Evolutionary conservation across 345 rosid species (phyloP).

Genomic region (Populus pruinosa): DNA sequence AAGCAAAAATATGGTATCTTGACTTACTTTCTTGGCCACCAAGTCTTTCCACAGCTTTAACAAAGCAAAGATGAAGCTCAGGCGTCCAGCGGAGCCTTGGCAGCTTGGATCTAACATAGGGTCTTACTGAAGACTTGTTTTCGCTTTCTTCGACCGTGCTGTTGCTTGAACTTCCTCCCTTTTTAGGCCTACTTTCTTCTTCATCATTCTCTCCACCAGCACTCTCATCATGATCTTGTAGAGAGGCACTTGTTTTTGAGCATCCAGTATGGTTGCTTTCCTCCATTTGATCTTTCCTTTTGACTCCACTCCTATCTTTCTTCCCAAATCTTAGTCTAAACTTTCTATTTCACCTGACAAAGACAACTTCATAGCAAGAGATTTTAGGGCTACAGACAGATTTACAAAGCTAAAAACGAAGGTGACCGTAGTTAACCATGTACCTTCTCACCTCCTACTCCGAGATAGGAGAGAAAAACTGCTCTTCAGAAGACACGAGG

Average conservation of each 20-base stretch:
- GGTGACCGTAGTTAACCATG: conserved; percentile 2
- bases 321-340: background rate
- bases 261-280: conserved; percentile 26
- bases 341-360: background rate
- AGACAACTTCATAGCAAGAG: background rate
- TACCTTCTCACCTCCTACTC: conserved; percentile 11
- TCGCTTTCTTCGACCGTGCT: conserved; percentile 75
- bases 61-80: conserved; percentile 29
- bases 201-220: conserved; percentile 34
- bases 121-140: conserved; percentile 47
- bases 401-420: background rate
- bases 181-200: conserved; percentile 29
- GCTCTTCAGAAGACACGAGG: conserved; percentile 20
- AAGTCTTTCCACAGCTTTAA: conserved; percentile 32
- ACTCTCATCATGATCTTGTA: conserved; percentile 23
- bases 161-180: conserved; percentile 70
- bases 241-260: conserved; percentile 27
- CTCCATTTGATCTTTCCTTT: conserved; percentile 15
- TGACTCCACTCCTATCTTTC: background rate
- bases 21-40: conserved; percentile 30
- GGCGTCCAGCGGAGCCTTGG: conserved; percentile 36
- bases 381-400: background rate
- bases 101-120: conserved; percentile 35
- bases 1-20: background rate
- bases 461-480: conserved; percentile 14